phyloP scores from a whole-genome alignment of 139 green algal genomes.

The Parachlorella kessleri region DNA sequence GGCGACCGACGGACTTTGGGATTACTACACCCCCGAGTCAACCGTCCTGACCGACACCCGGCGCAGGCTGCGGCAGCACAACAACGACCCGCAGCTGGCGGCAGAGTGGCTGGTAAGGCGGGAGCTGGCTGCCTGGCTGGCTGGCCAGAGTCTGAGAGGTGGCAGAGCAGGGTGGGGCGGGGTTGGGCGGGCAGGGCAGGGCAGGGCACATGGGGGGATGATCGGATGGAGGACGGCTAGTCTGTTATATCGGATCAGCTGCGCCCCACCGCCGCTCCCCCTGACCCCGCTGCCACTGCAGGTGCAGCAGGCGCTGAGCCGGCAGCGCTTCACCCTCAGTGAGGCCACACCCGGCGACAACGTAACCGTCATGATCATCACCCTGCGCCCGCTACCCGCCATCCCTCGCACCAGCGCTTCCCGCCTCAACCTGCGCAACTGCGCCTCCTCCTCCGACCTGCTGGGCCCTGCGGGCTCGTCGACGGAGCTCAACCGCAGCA shows the following conservation, averaged over 20 bases:
- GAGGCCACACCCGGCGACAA: conserved; percentile 37
- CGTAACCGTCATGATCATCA: conserved; percentile 36
- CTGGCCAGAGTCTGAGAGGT: too few relatives aligned
- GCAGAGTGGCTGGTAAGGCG: conserved; percentile 37
- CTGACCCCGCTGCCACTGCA: too few relatives aligned
- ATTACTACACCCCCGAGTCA: conserved; percentile 43
- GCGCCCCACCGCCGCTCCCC: too few relatives aligned
- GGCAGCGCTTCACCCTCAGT: conserved; percentile 27
- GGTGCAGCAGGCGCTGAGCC: conserved; percentile 20
- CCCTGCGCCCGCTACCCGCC: conserved; percentile 24
- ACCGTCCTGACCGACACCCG: conserved; percentile 31
- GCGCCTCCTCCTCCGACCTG: too few relatives aligned
- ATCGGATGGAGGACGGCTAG: too few relatives aligned
- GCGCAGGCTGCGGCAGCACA: conserved; percentile 9
- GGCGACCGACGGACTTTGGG: conserved; percentile 45
- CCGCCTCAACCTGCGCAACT: conserved; percentile 32
- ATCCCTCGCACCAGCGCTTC: conserved; percentile 20
- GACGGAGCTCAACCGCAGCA: too few relatives aligned
- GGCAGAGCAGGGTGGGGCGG: too few relatives aligned
- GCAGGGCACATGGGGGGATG: too few relatives aligned
- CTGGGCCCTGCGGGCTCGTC: too few relatives aligned
- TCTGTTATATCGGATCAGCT: too few relatives aligned
- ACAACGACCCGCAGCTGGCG: conserved; percentile 23
- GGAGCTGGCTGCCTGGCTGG: too few relatives aligned
- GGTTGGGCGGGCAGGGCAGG: too few relatives aligned